Evolutionary conservation across 2,329 filamentous ascomycete genomes (phyloP).

Genomic region (Chaetothyriales sp.): DNA sequence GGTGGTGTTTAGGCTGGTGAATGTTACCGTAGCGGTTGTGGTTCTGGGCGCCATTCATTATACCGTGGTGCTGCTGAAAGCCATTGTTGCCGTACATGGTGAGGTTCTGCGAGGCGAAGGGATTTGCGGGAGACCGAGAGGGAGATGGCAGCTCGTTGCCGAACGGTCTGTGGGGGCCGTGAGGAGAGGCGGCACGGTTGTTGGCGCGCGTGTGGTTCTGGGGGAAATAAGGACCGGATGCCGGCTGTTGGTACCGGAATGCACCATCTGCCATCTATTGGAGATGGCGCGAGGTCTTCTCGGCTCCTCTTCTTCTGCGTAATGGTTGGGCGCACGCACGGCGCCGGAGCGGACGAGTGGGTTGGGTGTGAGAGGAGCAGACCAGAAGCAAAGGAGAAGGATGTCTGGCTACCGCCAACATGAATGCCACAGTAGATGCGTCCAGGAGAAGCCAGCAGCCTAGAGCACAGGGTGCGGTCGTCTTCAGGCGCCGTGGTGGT

Average conservation of each 20-base stretch:
- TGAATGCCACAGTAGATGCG: constrained; percentile 19
- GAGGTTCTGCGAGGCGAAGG: constrained; percentile 31
- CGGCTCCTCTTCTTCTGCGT: not conserved
- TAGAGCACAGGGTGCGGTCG: not conserved
- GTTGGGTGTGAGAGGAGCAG: constrained; percentile 5
- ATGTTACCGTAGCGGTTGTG: constrained; percentile 35
- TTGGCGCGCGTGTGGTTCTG: constrained; percentile 33
- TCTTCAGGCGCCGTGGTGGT: not conserved
- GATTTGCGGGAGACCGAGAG: constrained; percentile 33
- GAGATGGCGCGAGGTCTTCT: constrained; percentile 21
- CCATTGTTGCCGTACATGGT: constrained; percentile 34
- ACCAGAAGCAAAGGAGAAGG: constrained; percentile 17
- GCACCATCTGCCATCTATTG: constrained; percentile 43
- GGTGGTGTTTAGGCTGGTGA: constrained; percentile 36
- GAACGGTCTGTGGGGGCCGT: constrained; percentile 30
- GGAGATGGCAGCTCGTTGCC: constrained; percentile 35
- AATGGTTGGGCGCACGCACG: constrained; percentile 1
- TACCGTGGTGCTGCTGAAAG: constrained; percentile 35
- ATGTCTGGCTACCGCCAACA: constrained; percentile 38
- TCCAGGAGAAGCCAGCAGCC: not conserved
- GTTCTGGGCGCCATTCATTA: constrained; percentile 37
- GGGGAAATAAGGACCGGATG: constrained; percentile 38
- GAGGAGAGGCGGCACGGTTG: constrained; percentile 33
- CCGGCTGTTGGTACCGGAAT: constrained; percentile 42
- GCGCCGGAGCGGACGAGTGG: constrained; percentile 5